phyloP scores from a whole-genome alignment of 129 eudicot genomes.

The Mikania micrantha region DNA sequence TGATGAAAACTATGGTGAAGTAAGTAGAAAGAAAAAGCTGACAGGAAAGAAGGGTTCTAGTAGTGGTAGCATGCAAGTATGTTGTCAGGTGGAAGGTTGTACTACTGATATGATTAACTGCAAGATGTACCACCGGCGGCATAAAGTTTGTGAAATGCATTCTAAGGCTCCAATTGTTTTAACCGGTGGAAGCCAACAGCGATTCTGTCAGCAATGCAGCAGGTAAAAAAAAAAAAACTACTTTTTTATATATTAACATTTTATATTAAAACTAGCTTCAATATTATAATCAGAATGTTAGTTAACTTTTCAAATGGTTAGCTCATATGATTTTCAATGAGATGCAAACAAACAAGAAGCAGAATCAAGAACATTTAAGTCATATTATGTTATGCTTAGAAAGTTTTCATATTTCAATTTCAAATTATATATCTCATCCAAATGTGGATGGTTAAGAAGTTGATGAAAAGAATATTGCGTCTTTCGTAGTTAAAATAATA shows the following conservation, averaged over 20 bases:
- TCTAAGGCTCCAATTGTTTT: conserved; percentile 69
- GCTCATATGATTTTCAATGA: background rate
- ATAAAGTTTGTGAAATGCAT: conserved; percentile 80
- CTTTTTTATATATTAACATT: background rate
- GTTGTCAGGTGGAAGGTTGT: conserved; percentile 77
- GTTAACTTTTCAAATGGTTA: background rate
- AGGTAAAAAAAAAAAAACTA: conserved; percentile 34
- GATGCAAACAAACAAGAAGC: background rate
- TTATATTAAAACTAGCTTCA: background rate
- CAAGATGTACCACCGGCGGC: conserved; percentile 74
- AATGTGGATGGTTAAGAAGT: background rate
- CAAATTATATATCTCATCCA: background rate
- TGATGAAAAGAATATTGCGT: background rate
- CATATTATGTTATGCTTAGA: background rate
- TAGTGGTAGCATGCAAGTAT: conserved; percentile 46
- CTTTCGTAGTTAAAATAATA: background rate
- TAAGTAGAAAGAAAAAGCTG: conserved; percentile 37
- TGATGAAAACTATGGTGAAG: conserved; percentile 49
- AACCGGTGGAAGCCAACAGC: conserved; percentile 49
- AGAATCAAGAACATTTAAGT: background rate
- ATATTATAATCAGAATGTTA: background rate
- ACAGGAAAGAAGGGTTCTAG: conserved; percentile 37
- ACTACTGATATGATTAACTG: conserved; percentile 53
- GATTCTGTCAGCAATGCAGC: conserved; percentile 99
- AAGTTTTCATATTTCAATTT: background rate